Evolutionary conservation across 2,329 filamentous ascomycete genomes (phyloP).

Genomic region (Hysterium pulicare): DNA sequence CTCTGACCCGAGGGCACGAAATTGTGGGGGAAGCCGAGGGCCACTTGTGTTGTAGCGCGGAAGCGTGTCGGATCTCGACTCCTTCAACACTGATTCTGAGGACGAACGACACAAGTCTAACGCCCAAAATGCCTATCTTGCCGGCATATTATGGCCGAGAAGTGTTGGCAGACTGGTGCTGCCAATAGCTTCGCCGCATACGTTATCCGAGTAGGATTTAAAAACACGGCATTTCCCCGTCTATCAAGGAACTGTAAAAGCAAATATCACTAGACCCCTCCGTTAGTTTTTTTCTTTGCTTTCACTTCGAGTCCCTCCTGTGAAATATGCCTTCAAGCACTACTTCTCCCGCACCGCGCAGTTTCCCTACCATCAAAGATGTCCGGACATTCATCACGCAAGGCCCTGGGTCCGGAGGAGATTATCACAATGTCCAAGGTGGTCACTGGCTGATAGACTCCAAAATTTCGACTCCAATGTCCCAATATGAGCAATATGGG

Average conservation of each 20-base stretch:
- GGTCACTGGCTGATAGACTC: constrained; percentile 80
- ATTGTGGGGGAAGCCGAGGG: neutral
- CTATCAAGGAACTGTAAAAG: too few species aligned
- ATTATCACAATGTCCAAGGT: constrained; percentile 87
- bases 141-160: neutral
- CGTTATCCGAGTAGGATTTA: too few species aligned
- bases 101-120: neutral
- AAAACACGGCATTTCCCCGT: too few species aligned
- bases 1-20: constrained; percentile 1
- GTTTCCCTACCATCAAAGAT: constrained; percentile 74
- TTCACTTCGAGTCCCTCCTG: constrained; percentile 4
- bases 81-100: neutral
- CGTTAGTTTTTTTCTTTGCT: neutral
- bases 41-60: neutral
- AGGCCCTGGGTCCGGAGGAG: constrained; percentile 63
- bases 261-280: neutral
- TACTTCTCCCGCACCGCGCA: constrained; percentile 34
- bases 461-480: constrained; percentile 89
- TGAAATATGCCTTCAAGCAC: constrained; percentile 22
- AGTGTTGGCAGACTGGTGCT: too few species aligned
- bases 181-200: too few species aligned
- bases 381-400: constrained; percentile 70
- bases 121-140: neutral
- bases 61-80: neutral
- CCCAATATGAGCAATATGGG: constrained; percentile 82